phyloP scores from a whole-genome alignment of 139 green algal species.

The Dunaliella primolecta region DNA sequence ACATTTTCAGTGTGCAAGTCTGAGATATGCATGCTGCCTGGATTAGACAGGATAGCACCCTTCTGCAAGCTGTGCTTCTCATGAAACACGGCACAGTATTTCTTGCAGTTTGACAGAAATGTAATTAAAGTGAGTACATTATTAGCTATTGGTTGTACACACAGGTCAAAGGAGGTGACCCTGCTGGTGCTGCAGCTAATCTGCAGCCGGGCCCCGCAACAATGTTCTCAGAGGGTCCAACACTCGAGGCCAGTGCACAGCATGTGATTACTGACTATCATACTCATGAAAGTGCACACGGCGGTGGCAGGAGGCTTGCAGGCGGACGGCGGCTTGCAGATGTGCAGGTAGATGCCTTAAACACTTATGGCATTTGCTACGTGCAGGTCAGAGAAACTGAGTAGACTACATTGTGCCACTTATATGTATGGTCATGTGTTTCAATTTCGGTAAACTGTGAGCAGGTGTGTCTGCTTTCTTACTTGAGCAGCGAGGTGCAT shows the following conservation, averaged over 20 bases:
- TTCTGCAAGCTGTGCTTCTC: neutral
- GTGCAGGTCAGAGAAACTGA: no score
- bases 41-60: neutral
- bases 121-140: neutral
- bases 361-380: no score
- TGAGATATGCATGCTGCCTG: neutral
- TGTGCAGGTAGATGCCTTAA: neutral
- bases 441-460: no score
- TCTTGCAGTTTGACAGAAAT: neutral
- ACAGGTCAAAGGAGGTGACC: neutral
- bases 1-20: neutral
- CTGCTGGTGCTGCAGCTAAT: neutral
- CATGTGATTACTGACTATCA: neutral
- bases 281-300: neutral
- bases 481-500: no score
- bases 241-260: neutral
- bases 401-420: no score
- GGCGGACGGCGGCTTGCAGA: neutral
- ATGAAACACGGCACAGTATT: neutral
- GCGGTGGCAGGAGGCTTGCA: neutral
- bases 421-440: no score
- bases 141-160: neutral
- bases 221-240: neutral
- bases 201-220: neutral
- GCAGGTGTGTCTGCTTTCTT: no score